phyloP scores from a whole-genome alignment of 768 basidiomycete genomes.

The Hypholoma sublateritium region DNA sequence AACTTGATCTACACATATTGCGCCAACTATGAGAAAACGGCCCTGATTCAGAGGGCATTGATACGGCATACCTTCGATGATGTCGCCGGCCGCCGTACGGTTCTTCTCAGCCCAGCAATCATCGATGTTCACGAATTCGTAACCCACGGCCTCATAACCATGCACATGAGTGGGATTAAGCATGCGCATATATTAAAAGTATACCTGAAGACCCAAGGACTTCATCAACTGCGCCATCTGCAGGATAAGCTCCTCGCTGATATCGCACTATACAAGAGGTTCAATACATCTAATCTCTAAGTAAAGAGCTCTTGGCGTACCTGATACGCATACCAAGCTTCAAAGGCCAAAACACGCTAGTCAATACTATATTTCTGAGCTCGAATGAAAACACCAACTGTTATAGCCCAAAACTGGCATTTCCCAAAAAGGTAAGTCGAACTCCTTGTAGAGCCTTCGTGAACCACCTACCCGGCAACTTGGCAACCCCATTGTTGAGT shows the following conservation, averaged over 20 bases:
- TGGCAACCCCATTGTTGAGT: constrained; percentile 34
- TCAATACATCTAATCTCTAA: not conserved
- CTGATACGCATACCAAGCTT: constrained; percentile 73
- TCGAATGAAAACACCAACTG: constrained; percentile 36
- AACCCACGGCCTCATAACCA: constrained; percentile 49
- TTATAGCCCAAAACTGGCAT: constrained; percentile 60
- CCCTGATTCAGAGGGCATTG: not conserved
- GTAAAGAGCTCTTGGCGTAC: constrained; percentile 27
- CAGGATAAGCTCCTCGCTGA: constrained; percentile 52
- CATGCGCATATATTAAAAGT: not conserved
- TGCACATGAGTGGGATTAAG: no score
- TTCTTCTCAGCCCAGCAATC: constrained; percentile 65
- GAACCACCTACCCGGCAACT: constrained; percentile 33
- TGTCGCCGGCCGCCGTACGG: constrained; percentile 47
- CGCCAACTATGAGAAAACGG: not conserved
- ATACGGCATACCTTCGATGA: constrained; percentile 45
- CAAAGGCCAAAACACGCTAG: not conserved
- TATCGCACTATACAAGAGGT: constrained; percentile 47
- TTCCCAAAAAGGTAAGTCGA: not conserved
- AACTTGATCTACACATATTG: constrained; percentile 35
- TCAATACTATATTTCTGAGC: not conserved
- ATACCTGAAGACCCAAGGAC: constrained; percentile 54
- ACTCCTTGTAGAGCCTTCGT: not conserved
- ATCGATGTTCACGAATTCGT: constrained; percentile 61
- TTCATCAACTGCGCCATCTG: constrained; percentile 52